Conservation (phyloP, 805 yeast species). For the Zygosaccharomyces bailii region DNA sequence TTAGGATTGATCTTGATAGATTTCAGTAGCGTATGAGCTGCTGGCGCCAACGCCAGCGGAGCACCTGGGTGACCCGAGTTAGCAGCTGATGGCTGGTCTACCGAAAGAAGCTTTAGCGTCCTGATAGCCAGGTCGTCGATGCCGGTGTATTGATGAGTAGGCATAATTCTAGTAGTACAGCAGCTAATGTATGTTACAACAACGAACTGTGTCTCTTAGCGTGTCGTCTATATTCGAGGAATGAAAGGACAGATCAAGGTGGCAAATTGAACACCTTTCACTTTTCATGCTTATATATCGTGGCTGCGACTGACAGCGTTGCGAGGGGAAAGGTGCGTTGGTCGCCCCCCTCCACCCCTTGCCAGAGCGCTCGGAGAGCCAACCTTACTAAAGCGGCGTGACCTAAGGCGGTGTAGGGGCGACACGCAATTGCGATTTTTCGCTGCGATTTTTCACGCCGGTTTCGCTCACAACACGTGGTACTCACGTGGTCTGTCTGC, state of each 20-base stretch:
- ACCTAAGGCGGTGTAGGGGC: neutral
- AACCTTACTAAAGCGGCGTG: neutral
- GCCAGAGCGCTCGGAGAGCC: neutral
- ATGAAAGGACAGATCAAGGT: neutral
- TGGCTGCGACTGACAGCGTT: neutral
- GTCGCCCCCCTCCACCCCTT: neutral
- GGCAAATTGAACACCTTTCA: neutral
- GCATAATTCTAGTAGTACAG: conserved; percentile 18
- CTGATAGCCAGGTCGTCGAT: conserved; percentile 73
- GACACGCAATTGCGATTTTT: neutral
- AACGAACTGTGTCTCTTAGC: neutral
- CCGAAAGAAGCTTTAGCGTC: conserved; percentile 86
- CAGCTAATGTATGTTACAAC: neutral
- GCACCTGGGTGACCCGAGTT: conserved; percentile 99
- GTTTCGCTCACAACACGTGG: neutral
- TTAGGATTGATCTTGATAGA: conserved; percentile 83
- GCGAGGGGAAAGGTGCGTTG: neutral
- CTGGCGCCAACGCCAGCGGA: conserved; percentile 95
- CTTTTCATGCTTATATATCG: neutral
- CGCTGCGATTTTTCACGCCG: neutral
- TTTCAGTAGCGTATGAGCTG: conserved; percentile 83
- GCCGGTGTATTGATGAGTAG: conserved; percentile 40
- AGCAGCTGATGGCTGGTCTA: conserved; percentile 82
- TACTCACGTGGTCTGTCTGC: too few species aligned
- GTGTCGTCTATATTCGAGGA: neutral